These are phyloP conservation scores for Pythium aquatile DNA, from an alignment of 352 stramenopile genomes.

Conservation along the genomic window DNA sequence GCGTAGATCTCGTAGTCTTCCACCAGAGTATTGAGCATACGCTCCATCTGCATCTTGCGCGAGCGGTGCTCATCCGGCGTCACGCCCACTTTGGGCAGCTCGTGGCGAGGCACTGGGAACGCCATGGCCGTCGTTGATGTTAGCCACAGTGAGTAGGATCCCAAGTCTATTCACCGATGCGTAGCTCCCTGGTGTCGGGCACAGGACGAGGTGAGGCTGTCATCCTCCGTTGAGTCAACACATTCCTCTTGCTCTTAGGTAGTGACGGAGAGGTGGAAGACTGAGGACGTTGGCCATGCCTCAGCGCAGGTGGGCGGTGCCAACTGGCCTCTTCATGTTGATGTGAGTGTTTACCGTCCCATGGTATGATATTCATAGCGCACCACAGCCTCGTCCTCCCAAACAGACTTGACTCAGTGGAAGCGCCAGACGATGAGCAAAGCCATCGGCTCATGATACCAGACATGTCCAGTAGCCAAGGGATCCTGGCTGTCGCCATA, in stretches of 20 bases:
- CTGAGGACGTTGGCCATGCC: not conserved
- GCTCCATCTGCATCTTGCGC: slow-evolving; percentile 40
- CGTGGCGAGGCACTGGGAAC: slow-evolving; percentile 50
- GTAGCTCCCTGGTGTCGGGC: not conserved
- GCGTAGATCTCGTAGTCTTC: slow-evolving; percentile 48
- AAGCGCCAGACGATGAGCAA: not conserved
- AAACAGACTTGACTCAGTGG: not conserved
- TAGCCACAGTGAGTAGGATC: not conserved
- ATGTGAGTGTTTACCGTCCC: not conserved
- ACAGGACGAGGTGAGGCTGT: not conserved
- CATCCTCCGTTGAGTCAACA: not conserved
- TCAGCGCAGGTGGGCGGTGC: not conserved
- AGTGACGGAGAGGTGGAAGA: not conserved
- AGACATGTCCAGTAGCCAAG: not conserved
- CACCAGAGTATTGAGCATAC: slow-evolving; percentile 45
- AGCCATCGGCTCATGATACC: not conserved
- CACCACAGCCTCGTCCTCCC: not conserved
- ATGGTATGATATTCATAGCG: not conserved
- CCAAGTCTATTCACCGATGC: not conserved
- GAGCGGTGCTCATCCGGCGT: slow-evolving; percentile 33
- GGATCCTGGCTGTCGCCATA: not conserved
- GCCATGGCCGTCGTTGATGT: not conserved
- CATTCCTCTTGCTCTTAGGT: not conserved
- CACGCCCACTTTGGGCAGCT: slow-evolving; percentile 44
- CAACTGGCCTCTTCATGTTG: not conserved